Evolutionary conservation across 73 alveolate species (phyloP).

Genomic region (Paramecium sonneborni): DNA sequence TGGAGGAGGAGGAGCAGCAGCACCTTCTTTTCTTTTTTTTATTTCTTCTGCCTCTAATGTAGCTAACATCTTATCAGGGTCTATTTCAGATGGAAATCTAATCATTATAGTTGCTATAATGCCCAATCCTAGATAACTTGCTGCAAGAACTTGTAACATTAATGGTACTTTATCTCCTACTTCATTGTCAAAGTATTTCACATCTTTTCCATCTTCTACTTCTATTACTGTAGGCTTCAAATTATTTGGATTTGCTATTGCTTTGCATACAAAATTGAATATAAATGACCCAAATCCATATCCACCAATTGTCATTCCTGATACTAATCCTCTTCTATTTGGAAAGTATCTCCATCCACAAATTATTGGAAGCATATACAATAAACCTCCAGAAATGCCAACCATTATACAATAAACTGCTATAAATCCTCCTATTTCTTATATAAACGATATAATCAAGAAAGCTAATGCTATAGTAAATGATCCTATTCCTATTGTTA

Average conservation of each 20-base stretch:
- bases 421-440: neutral
- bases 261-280: conserved; percentile 59
- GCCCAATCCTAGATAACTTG: neutral
- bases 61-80: conserved; percentile 20
- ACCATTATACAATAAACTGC: conserved; percentile 29
- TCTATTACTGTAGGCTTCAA: neutral
- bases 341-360: conserved; percentile 73
- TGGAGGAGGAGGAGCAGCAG: conserved; percentile 16
- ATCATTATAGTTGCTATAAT: conserved; percentile 13
- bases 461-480: neutral
- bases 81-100: conserved; percentile 19
- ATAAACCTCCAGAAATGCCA: conserved; percentile 55
- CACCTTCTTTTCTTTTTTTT: neutral
- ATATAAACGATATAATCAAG: neutral
- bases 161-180: conserved; percentile 41
- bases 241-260: conserved; percentile 32
- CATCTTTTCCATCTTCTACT: conserved; percentile 3
- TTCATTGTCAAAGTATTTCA: neutral
- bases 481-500: neutral
- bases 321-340: conserved; percentile 57
- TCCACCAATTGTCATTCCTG: conserved; percentile 66
- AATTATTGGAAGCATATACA: conserved; percentile 63
- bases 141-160: conserved; percentile 22
- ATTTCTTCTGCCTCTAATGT: neutral
- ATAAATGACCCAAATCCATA: conserved; percentile 73